These are phyloP conservation scores for Thymus mandschuricus DNA, from an alignment of 257 asterid genomes.

Conservation along the genomic window DNA sequence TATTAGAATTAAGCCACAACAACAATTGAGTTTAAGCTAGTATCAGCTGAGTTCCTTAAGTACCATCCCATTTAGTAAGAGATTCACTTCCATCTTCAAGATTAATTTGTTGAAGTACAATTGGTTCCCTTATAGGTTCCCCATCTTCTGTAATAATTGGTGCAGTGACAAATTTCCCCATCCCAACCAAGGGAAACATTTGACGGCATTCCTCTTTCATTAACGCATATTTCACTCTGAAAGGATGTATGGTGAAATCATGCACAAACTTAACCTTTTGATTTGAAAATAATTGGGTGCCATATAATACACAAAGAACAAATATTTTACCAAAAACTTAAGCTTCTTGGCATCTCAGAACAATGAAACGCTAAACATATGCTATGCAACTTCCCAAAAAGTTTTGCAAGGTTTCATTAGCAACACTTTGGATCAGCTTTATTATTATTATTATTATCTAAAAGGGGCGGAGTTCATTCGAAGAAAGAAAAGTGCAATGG, in stretches of 20 bases:
- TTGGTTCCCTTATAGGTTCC: slow-evolving; percentile 78
- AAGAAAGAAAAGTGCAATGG: background rate
- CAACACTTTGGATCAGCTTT: slow-evolving; percentile 13
- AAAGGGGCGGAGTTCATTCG: slow-evolving; percentile 12
- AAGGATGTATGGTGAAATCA: slow-evolving; percentile 30
- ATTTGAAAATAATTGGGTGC: slow-evolving; percentile 11
- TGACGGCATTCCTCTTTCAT: slow-evolving; percentile 80
- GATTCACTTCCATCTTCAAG: slow-evolving; percentile 40
- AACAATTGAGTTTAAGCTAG: background rate
- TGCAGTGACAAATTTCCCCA: slow-evolving; percentile 84
- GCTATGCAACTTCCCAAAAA: slow-evolving; percentile 16
- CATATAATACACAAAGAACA: slow-evolving; percentile 4
- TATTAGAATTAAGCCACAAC: slow-evolving; percentile 23
- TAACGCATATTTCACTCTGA: slow-evolving; percentile 73
- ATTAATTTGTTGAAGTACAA: slow-evolving; percentile 78
- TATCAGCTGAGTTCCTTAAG: slow-evolving; percentile 25
- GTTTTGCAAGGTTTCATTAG: background rate
- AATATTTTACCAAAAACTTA: background rate
- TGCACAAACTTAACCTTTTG: slow-evolving; percentile 13
- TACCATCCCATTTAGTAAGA: slow-evolving; percentile 39
- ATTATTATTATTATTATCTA: background rate
- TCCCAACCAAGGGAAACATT: slow-evolving; percentile 91
- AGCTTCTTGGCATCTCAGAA: slow-evolving; percentile 16
- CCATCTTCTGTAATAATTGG: slow-evolving; percentile 91
- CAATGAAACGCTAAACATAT: slow-evolving; percentile 5